Evolutionary conservation across 345 rosid species (phyloP), one percentile per base, ranked within the genome.

Genomic region (Eucalyptus victrix): DNA sequence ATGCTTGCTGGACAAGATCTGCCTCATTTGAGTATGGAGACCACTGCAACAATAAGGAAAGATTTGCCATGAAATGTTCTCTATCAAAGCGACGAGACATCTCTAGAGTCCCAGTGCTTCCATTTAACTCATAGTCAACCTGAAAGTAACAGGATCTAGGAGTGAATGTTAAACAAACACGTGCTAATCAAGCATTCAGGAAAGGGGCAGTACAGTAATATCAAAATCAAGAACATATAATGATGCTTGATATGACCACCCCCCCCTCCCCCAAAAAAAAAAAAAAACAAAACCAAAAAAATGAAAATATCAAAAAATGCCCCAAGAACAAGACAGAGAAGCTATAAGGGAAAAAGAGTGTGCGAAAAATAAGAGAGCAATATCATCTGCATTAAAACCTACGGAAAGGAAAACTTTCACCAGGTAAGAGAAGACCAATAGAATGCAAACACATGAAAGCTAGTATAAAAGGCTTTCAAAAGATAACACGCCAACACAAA

Each of bases 11-110:
- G 91, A 98, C 90, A 94, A 98, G 99, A 90, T 97, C 98, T 40
- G 91, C 93, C 91, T 98, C 98, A 81, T 97, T 95, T 60, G 97
- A 94, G 95, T 92, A 97, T n/a, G 98, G 99, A 88, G 99, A 97
- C 99, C 99, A 98, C 86, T 93, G 93, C 91, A 96, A 92, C 80
- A 98, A 88, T 92, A 95, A 88, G 87, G 98, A 95, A 91, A 97
- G 96, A 92, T 94, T 97, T 37, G 95, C 90, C 51, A 23, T 90
- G 89, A 90, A 96, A 90, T 93, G 96, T 40, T 96, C 98, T 93
- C 91, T 91, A 90, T 92, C 92, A 89, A 92, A 85, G 69, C 87
- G 89, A 60, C 56, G 90, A 90, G 94, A 92, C 83, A 89, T 67
- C 86, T 91, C 94, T 49, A 94, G 90, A 17, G 90, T 88, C 53